Percentiles rank a stretch among this genome's conserved stretches.
Evolutionary conservation across 768 basidiomycete genomes (phyloP).

Genomic region (Trichaptum fuscoviolaceum): DNA sequence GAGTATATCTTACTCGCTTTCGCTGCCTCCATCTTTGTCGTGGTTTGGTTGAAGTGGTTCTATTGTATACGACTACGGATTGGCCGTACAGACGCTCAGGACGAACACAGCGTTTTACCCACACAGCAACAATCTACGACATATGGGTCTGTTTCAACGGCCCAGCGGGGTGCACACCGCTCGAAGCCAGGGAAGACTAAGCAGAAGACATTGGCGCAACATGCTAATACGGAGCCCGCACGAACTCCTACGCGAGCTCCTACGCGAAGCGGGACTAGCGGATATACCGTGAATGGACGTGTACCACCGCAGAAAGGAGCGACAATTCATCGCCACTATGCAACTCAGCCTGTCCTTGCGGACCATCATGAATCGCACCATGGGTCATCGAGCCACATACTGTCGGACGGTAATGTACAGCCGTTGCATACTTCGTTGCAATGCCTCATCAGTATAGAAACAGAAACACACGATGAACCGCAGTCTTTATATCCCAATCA

Average conservation of each 20-base stretch:
- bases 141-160: background rate
- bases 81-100: background rate
- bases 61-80: background rate
- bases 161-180: too few species aligned
- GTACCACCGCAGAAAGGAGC: background rate
- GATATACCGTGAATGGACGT: background rate
- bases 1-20: conserved; percentile 1
- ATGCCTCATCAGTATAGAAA: background rate
- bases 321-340: background rate
- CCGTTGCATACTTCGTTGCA: background rate
- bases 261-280: background rate
- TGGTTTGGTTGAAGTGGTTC: background rate
- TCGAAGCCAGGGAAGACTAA: background rate
- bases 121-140: background rate
- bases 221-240: background rate
- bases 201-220: background rate
- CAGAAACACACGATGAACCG: background rate
- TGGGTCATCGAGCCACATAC: background rate
- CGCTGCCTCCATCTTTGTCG: background rate
- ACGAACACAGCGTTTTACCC: background rate
- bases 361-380: background rate
- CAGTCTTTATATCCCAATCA: background rate
- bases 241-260: too few species aligned
- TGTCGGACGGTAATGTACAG: background rate
- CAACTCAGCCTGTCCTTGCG: background rate